These are phyloP conservation scores for Sporothrix mexicana DNA, from an alignment of 2,329 filamentous ascomycete genomes.

Conservation along the genomic window DNA sequence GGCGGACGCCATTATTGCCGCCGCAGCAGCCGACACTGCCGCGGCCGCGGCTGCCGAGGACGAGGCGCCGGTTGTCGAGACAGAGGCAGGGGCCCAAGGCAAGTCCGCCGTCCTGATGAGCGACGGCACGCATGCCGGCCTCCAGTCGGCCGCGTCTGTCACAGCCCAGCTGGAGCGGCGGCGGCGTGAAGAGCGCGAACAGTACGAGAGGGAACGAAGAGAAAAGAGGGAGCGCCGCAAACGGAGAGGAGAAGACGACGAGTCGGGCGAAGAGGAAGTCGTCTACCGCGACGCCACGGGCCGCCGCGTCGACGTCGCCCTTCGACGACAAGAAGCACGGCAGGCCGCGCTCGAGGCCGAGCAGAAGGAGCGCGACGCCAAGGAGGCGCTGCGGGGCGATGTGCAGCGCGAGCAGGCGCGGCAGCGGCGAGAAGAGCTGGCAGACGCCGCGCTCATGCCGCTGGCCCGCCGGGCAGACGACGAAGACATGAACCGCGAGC, in stretches of 20 bases:
- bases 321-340: conserved; percentile 88
- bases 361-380: conserved; percentile 70
- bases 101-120: conserved; percentile 70
- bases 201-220: conserved; percentile 42
- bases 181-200: conserved; percentile 43
- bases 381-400: conserved; percentile 79
- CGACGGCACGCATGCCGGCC: conserved; percentile 82
- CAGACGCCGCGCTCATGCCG: conserved; percentile 82
- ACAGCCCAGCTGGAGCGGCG: conserved; percentile 70
- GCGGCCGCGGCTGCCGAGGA: conserved; percentile 57
- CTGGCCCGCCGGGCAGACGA: conserved; percentile 85
- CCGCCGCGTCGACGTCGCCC: conserved; percentile 88
- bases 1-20: conserved; percentile 79
- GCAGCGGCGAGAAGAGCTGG: conserved; percentile 68
- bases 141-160: conserved; percentile 84
- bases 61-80: conserved; percentile 57
- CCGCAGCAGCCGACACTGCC: conserved; percentile 70
- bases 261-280: conserved; percentile 67
- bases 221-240: conserved; percentile 45
- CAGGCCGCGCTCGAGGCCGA: conserved; percentile 68
- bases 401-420: conserved; percentile 76
- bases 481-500: conserved; percentile 79
- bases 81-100: conserved; percentile 53
- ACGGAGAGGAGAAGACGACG: conserved; percentile 47
- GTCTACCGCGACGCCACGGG: conserved; percentile 96